Conservation (phyloP, 805 yeast genomes). For the Ogataea degrootiae region DNA sequence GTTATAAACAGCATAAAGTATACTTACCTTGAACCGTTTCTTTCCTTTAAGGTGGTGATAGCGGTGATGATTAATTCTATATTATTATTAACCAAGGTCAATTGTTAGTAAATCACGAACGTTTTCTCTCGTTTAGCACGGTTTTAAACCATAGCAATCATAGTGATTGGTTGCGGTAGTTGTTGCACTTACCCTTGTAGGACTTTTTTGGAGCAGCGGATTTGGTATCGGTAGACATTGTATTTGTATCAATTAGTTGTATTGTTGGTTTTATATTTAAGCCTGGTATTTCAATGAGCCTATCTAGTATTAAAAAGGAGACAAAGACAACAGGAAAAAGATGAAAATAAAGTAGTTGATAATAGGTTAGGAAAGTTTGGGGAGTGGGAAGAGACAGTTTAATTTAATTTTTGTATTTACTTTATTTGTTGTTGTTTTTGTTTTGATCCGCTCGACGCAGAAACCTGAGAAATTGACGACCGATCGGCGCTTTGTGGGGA, state of each 20-base stretch:
- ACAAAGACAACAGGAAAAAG: neutral
- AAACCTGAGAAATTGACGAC: too few relatives aligned
- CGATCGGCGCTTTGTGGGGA: too few relatives aligned
- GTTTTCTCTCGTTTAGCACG: neutral
- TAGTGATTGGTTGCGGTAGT: neutral
- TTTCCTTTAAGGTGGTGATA: conserved; percentile 63
- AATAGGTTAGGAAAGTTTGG: neutral
- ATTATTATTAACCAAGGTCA: too few relatives aligned
- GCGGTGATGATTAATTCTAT: conserved; percentile 66
- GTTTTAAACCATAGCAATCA: neutral
- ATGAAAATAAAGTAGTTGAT: neutral
- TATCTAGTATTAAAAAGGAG: too few relatives aligned
- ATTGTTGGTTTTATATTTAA: too few relatives aligned
- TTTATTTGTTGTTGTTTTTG: conserved; percentile 1
- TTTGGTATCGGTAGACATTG: conserved; percentile 37
- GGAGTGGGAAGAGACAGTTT: neutral
- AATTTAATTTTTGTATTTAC: neutral
- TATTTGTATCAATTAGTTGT: neutral
- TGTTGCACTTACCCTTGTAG: conserved; percentile 40
- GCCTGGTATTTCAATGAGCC: too few relatives aligned
- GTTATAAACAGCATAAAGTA: neutral
- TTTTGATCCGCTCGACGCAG: too few relatives aligned
- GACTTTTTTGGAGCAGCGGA: conserved; percentile 34
- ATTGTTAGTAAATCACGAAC: neutral
- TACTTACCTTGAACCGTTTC: conserved; percentile 71